phyloP scores from a whole-genome alignment of 75 land plant genomes.

The Picea sitchensis region DNA sequence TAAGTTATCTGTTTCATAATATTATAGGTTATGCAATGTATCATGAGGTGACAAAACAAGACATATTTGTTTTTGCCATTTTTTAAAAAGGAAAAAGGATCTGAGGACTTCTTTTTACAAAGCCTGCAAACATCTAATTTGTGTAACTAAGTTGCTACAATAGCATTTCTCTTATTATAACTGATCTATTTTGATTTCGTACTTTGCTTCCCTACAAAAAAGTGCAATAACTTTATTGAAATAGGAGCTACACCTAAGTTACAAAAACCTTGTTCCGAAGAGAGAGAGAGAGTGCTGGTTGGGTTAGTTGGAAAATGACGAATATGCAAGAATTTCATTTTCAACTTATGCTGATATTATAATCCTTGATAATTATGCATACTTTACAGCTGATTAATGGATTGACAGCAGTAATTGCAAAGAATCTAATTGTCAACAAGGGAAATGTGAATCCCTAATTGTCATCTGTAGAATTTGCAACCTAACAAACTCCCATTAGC shows the following conservation, averaged over 20 bases:
- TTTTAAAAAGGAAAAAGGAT: background rate
- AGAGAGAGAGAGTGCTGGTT: background rate
- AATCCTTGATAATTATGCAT: background rate
- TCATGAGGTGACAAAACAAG: background rate
- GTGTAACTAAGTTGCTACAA: background rate
- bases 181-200: background rate
- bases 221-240: background rate
- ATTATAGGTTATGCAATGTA: background rate
- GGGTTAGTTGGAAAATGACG: background rate
- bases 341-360: background rate
- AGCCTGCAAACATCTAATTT: background rate
- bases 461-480: background rate
- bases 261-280: background rate
- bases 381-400: background rate
- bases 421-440: background rate
- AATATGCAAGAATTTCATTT: background rate
- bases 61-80: background rate
- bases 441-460: background rate
- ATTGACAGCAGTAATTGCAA: too few species aligned
- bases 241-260: background rate
- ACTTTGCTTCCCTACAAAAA: background rate
- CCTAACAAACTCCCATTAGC: background rate
- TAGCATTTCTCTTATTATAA: background rate
- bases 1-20: slow-evolving; percentile 36
- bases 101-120: too few species aligned